These are phyloP conservation scores for Skeletonema costatum DNA, from an alignment of 108 stramenopile species.

Conservation along the genomic window DNA sequence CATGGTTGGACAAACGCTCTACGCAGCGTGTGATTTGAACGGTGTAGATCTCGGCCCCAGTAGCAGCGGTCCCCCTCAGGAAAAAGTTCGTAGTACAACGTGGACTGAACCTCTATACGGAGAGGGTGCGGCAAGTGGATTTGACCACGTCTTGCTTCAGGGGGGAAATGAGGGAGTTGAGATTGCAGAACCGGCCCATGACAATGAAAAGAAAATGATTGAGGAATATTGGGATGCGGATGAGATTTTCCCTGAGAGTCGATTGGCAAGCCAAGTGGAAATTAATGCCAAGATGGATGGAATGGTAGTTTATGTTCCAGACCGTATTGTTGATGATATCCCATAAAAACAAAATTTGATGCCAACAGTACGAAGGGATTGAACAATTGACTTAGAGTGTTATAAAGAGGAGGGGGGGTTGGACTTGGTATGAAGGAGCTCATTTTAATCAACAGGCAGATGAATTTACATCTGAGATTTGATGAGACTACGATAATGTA, in stretches of 20 bases:
- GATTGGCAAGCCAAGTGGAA: conserved; percentile 72
- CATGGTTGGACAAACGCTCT: conserved; percentile 72
- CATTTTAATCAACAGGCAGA: neutral
- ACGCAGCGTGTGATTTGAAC: conserved; percentile 75
- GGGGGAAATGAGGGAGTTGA: conserved; percentile 57
- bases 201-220: conserved; percentile 62
- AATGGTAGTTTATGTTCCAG: conserved; percentile 90
- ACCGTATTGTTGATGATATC: conserved; percentile 81
- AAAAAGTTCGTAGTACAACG: conserved; percentile 55
- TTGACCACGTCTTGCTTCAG: conserved; percentile 84
- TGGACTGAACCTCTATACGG: conserved; percentile 91
- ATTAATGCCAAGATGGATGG: conserved; percentile 88
- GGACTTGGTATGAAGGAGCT: neutral
- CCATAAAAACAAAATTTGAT: conserved; percentile 49
- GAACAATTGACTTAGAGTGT: neutral
- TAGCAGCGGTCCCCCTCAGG: conserved; percentile 49
- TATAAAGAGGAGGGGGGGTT: neutral
- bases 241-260: conserved; percentile 78
- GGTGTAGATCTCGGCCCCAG: conserved; percentile 87
- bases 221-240: conserved; percentile 89
- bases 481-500: neutral
- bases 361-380: neutral
- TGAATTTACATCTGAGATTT: neutral
- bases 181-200: conserved; percentile 56
- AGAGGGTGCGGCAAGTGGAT: conserved; percentile 81